Percentiles rank a stretch among this genome's conserved stretches.
These are phyloP conservation scores for Hericium rajendrae DNA, from an alignment of 768 basidiomycete genomes.

Conservation along the genomic window DNA sequence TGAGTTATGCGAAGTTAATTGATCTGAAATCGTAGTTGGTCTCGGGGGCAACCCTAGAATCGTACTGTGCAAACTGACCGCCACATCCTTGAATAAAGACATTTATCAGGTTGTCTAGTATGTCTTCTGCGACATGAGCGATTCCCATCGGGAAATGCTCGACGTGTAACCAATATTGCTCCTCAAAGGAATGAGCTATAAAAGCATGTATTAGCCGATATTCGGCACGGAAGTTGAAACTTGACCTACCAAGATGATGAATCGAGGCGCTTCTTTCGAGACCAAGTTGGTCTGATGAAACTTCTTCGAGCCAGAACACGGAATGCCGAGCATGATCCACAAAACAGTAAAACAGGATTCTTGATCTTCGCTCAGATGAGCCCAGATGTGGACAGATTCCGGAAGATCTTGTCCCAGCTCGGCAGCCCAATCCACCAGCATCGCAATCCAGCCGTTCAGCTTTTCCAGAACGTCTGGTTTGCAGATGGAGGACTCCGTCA, in stretches of 20 bases:
- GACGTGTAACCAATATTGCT: slow-evolving; percentile 1
- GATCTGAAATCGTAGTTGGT: not conserved
- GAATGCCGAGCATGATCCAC: not conserved
- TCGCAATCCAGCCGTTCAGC: not conserved
- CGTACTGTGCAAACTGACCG: not conserved
- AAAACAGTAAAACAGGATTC: not conserved
- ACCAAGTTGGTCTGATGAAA: not conserved
- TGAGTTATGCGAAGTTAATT: not conserved
- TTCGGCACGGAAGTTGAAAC: not conserved
- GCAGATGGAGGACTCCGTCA: not conserved
- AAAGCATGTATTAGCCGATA: not conserved
- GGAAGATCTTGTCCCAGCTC: not conserved
- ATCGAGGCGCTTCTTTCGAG: not conserved
- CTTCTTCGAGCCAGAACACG: not conserved
- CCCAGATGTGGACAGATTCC: not conserved
- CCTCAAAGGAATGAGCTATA: not conserved
- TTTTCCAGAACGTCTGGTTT: not conserved
- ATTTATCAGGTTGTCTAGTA: not conserved
- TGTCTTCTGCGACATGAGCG: not conserved
- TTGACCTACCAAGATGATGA: not conserved
- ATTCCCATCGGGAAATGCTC: not conserved
- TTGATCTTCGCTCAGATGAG: not conserved
- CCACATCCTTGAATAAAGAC: not conserved
- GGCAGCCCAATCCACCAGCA: not conserved
- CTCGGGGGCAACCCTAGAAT: not conserved